These are phyloP conservation scores for Trichoderma lentiforme DNA, from an alignment of 2,329 filamentous ascomycete genomes.

Conservation along the genomic window DNA sequence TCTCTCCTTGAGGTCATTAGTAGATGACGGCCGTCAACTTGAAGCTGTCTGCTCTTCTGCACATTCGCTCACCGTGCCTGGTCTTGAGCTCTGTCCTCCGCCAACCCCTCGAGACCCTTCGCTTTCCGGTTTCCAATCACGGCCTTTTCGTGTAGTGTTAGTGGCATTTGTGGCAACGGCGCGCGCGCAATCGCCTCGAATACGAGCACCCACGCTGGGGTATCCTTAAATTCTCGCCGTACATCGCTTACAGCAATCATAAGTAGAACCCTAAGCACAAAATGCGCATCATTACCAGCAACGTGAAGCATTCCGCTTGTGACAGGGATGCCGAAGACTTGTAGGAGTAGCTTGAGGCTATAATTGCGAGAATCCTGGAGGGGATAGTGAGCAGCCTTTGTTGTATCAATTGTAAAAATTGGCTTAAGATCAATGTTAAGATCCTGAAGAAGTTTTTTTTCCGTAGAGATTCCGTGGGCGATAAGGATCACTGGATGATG, in stretches of 20 bases:
- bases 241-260: background rate
- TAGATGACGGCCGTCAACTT: background rate
- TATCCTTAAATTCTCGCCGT: background rate
- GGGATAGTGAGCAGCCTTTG: background rate
- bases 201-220: background rate
- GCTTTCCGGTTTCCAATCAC: background rate
- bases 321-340: background rate
- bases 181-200: background rate
- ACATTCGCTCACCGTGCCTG: background rate
- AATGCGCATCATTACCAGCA: background rate
- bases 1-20: background rate
- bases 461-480: background rate
- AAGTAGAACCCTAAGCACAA: background rate
- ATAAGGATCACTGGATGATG: background rate
- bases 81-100: background rate
- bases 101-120: background rate
- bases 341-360: background rate
- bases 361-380: background rate
- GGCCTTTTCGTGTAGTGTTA: background rate
- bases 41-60: background rate
- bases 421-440: background rate
- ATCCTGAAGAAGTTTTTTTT: background rate
- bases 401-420: background rate
- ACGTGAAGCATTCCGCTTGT: background rate
- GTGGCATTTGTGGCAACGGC: background rate